Percentiles rank a stretch among this genome's conserved stretches.
phyloP scores from a whole-genome alignment of 2,329 filamentous ascomycete species.

The Xylariaceae sp. region DNA sequence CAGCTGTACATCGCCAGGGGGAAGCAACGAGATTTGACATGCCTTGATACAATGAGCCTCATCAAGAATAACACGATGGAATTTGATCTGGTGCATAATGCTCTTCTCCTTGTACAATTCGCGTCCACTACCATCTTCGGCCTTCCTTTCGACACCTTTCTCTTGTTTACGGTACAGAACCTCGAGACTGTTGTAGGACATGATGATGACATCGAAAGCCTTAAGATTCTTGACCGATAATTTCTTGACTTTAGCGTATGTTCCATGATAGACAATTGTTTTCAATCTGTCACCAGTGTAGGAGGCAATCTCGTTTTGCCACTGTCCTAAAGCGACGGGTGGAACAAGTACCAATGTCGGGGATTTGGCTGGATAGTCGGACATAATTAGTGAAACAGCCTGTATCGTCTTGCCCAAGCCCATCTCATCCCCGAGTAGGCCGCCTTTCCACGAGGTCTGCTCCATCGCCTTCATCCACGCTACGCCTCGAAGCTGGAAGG shows the following conservation, averaged over 20 bases:
- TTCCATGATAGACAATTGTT: constrained; percentile 85
- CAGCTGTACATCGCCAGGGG: constrained; percentile 16
- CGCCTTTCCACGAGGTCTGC: constrained; percentile 77
- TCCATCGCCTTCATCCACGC: constrained; percentile 96
- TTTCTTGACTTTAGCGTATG: constrained; percentile 76
- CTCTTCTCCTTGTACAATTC: constrained; percentile 76
- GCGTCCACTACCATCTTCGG: constrained; percentile 29
- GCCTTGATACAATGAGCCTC: constrained; percentile 93
- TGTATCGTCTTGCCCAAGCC: constrained; percentile 98
- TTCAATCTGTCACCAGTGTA: constrained; percentile 87
- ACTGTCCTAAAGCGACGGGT: constrained; percentile 92
- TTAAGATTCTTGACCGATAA: constrained; percentile 71
- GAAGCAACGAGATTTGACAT: constrained; percentile 15
- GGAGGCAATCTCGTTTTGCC: constrained; percentile 74
- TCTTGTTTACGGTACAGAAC: constrained; percentile 89
- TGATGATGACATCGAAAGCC: constrained; percentile 89
- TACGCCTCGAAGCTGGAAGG: constrained; percentile 89
- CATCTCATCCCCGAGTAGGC: constrained; percentile 95
- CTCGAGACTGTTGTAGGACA: constrained; percentile 90
- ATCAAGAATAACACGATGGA: constrained; percentile 88
- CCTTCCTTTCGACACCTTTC: constrained; percentile 80
- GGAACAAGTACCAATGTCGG: constrained; percentile 87
- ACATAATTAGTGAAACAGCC: constrained; percentile 97
- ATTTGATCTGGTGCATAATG: constrained; percentile 77
- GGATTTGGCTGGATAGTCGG: constrained; percentile 78